Percentiles rank a stretch among this genome's conserved stretches.
Evolutionary conservation across 768 basidiomycete species (phyloP).

Genomic region (Pleurotus cornucopiae): DNA sequence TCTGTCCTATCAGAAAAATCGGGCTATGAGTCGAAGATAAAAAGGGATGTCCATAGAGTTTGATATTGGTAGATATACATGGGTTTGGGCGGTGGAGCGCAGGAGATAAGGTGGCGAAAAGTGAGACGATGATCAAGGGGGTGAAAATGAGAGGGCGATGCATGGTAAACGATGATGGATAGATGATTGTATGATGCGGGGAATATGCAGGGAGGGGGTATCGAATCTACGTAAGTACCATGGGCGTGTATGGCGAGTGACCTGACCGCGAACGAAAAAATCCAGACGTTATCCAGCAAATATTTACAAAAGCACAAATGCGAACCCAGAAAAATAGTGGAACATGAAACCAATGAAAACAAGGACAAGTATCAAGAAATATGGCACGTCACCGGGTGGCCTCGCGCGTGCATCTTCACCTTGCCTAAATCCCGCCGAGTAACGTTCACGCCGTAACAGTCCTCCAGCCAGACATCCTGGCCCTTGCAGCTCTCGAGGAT

Average conservation of each 20-base stretch:
- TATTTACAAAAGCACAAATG: background rate
- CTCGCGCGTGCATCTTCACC: slow-evolving; percentile 11
- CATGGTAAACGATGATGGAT: background rate
- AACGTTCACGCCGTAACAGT: slow-evolving; percentile 57
- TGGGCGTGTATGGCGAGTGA: background rate
- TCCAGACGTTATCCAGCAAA: background rate
- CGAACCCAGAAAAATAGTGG: background rate
- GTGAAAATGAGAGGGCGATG: background rate
- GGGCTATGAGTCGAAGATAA: too few relatives aligned
- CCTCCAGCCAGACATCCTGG: slow-evolving; percentile 61
- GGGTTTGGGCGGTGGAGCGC: too few relatives aligned
- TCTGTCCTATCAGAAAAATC: too few relatives aligned
- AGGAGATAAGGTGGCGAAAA: too few relatives aligned
- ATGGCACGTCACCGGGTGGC: background rate
- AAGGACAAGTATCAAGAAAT: background rate
- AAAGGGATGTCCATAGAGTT: too few relatives aligned
- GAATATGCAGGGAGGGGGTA: background rate
- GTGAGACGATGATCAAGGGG: background rate
- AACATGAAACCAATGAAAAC: background rate
- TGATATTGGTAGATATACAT: too few relatives aligned
- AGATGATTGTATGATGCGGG: background rate
- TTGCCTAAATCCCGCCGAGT: slow-evolving; percentile 35
- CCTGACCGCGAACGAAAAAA: background rate
- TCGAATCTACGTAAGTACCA: background rate
- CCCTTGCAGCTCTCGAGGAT: slow-evolving; percentile 39